Evolutionary conservation across 306 rosid species (phyloP).

Genomic region (Gynostemma pentaphyllum): DNA sequence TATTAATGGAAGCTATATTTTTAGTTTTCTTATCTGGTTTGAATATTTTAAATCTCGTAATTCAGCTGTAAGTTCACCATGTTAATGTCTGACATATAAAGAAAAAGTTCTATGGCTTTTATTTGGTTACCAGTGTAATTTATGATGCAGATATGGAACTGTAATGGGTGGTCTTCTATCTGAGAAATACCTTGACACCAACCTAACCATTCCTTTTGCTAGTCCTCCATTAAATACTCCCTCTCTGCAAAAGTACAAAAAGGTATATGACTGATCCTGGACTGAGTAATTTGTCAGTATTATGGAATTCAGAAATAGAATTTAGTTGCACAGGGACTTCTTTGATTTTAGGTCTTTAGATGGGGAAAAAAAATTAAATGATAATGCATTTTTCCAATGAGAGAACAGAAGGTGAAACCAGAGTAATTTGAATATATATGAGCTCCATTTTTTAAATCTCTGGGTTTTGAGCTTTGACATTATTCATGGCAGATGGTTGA

Average conservation of each 20-base stretch:
- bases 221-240: constrained; percentile 88
- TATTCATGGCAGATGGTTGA: constrained; percentile 62
- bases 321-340: neutral
- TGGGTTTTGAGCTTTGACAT: constrained; percentile 6
- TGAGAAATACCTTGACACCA: constrained; percentile 85
- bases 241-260: constrained; percentile 84
- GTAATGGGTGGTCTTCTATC: constrained; percentile 93
- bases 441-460: neutral
- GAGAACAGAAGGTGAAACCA: neutral
- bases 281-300: neutral
- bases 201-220: constrained; percentile 70
- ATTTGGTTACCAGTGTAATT: neutral
- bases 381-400: neutral
- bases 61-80: neutral
- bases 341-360: neutral
- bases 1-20: too few species aligned
- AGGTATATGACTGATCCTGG: constrained; percentile 31
- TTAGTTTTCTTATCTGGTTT: too few species aligned
- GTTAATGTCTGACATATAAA: too few species aligned
- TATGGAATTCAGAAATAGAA: neutral
- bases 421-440: neutral
- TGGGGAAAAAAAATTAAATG: neutral
- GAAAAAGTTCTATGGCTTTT: neutral
- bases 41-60: too few species aligned
- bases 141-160: constrained; percentile 79